Evolutionary conservation across 2,329 filamentous ascomycete genomes (phyloP), one percentile per base, ranked within the genome.

Genomic region (Fusarium siculi): DNA sequence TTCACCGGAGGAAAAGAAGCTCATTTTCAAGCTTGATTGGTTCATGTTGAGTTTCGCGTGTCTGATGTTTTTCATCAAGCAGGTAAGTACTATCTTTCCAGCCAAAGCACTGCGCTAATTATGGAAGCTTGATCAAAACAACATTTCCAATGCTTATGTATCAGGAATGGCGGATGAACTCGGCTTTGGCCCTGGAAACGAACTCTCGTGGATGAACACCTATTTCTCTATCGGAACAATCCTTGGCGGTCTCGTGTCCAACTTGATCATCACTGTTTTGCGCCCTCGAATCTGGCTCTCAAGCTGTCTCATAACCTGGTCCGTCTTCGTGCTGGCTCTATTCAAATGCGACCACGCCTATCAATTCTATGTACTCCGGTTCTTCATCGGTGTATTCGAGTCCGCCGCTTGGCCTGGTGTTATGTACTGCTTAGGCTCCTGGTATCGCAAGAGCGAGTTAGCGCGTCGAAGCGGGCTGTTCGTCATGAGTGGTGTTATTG

Each of bases 391-490:
- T 50, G 76, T 88, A 1, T 85, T 89, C 44, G 88, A 90, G 76
- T 85, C 85, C 12, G 85, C 86, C 1, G 88, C 88, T 52, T 87
- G 86, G 50, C 88, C 88, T 0, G 88, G 88, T 32, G 84, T 89
- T 47, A 80, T 88, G 50, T 84, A 86, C 50, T 84, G 88, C 28
- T 82, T 91, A 11, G 88, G 87, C 0, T 88, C 84, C 2, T 91
- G 89, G 88, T 91, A 91, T 75, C 87, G 87, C 67, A 86, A 84
- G 54, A 84, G 85, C 18, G 89, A 91, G 73, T 84, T 90, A 46
- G 85, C 86, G 1, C 88, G 88, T 56, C 85, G 89, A 6, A 88
- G 89, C 49, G 87, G 84, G 12, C 78, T 91, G 4, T 90, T 89
- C 72, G 87, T 89, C 68, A 87, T 88, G n/a, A 87, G 86, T 3